These are phyloP conservation scores for Aspergillus latus DNA, from an alignment of 2,329 filamentous ascomycete genomes.

Conservation along the genomic window DNA sequence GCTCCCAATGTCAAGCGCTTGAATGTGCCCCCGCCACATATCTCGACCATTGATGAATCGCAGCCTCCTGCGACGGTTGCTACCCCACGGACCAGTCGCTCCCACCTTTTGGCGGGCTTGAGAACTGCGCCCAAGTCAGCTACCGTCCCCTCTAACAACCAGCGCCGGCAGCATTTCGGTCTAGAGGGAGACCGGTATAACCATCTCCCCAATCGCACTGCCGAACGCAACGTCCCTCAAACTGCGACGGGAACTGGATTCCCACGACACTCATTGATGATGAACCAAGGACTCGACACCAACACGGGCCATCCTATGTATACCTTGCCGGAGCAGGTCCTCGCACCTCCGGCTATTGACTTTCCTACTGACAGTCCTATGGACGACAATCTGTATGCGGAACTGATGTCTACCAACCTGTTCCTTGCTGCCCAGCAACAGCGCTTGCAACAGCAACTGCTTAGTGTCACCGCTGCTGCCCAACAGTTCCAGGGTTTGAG, in stretches of 20 bases:
- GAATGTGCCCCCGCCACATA: conserved; percentile 72
- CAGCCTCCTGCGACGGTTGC: conserved; percentile 55
- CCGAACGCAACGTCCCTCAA: conserved; percentile 54
- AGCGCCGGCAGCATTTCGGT: conserved; percentile 56
- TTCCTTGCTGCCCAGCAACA: conserved; percentile 94
- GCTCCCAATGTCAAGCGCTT: conserved; percentile 87
- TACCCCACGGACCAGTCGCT: conserved; percentile 90
- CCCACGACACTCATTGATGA: conserved; percentile 43
- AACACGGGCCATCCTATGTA: conserved; percentile 60
- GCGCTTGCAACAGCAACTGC: conserved; percentile 87
- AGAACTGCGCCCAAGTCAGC: conserved; percentile 89
- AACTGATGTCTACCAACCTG: conserved; percentile 85
- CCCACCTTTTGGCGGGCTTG: conserved; percentile 88
- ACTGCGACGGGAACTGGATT: conserved; percentile 59
- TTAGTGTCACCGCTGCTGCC: conserved; percentile 76
- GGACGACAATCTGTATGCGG: conserved; percentile 82
- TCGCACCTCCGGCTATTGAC: conserved; percentile 71
- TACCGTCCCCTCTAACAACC: conserved; percentile 66
- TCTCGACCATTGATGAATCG: conserved; percentile 63
- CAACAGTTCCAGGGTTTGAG: conserved; percentile 79
- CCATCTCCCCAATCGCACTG: conserved; percentile 43
- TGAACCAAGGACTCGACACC: conserved; percentile 35
- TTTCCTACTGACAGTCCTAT: conserved; percentile 69
- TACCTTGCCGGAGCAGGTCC: conserved; percentile 71
- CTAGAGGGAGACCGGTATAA: conserved; percentile 52